Base-by-base conservation (phyloP, 257 asterid species). In the Solanum etuberosum region DNA sequence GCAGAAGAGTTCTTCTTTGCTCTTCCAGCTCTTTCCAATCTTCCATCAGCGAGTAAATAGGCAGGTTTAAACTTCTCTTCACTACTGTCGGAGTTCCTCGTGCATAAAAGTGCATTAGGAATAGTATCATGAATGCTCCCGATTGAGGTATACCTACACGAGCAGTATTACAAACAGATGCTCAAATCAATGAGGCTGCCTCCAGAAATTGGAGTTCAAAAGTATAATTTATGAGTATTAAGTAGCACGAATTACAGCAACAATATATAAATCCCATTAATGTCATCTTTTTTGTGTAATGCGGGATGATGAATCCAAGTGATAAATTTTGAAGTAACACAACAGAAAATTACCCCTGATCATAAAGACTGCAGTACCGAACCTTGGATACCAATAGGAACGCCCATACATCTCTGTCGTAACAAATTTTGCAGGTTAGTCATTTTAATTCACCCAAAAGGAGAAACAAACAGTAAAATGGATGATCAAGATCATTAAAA, bases 101-200 rank as follows among this genome's bases (percentile, higher is more conserved):
- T 70, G 91, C 92, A 90, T 90, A 97, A 89, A 80, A 92, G 89
- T 65, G 93, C 94, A 86, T 97, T 97, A 54, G 98, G 99, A 89
- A 95, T 94, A 16, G 99, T 95, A 85, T 97, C 98, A 54, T 97
- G 98, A 91, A 97, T 94, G 92, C 99, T 97, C 86, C 99, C 98
- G 59, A 97, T 93, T 85, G 99, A 97, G 77, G 99, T 97, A 86
- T 97, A 97, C 77, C 99, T 97, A 95, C 92, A 90, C 73, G 61
- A 25, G 35, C 76, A 89, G 80, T 40, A 87, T 86, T 65, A 76
- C 48, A 61, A 85, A 40, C 40, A 78, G 18, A 86, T 67, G 40
- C 16, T 34, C 29, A 87, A 84, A 83, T 63, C 57, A 32, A 21
- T 34, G 35, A 29, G 85, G 27, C 3, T 29, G 61, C 42, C 67